Evolutionary conservation across 768 basidiomycete genomes (phyloP).

Genomic region (Lentinula sp.): DNA sequence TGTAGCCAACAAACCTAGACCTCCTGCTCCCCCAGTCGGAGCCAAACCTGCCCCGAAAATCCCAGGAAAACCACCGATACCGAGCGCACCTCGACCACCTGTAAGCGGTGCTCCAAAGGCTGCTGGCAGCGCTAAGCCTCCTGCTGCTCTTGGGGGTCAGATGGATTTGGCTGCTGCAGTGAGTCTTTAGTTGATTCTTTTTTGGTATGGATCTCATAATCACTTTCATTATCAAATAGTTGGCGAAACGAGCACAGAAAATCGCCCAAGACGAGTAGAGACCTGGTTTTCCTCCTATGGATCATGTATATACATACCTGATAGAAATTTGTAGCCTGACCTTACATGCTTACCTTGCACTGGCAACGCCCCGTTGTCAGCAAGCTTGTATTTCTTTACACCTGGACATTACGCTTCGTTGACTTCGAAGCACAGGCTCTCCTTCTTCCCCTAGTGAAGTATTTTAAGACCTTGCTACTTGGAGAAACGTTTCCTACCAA

Average conservation of each 20-base stretch:
- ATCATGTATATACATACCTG: neutral
- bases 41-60: constrained; percentile 31
- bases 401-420: neutral
- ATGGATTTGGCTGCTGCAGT: constrained; percentile 83
- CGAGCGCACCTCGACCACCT: constrained; percentile 29
- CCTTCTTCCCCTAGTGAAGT: neutral
- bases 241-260: constrained; percentile 73
- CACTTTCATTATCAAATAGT: constrained; percentile 29
- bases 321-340: too few species aligned
- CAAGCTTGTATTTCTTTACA: too few species aligned
- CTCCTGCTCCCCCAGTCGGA: constrained; percentile 36
- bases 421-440: neutral
- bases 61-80: constrained; percentile 38
- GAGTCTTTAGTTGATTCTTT: constrained; percentile 23
- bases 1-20: constrained; percentile 60
- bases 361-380: too few species aligned
- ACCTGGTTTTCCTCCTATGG: neutral
- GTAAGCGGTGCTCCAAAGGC: constrained; percentile 29
- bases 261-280: constrained; percentile 39
- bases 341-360: too few species aligned
- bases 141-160: constrained; percentile 49
- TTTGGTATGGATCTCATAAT: neutral
- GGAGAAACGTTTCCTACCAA: neutral
- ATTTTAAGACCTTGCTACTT: neutral
- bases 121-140: constrained; percentile 33